These are phyloP conservation scores for Tilletia horrida DNA, from an alignment of 1,284 basidiomycete genomes.

Conservation along the genomic window DNA sequence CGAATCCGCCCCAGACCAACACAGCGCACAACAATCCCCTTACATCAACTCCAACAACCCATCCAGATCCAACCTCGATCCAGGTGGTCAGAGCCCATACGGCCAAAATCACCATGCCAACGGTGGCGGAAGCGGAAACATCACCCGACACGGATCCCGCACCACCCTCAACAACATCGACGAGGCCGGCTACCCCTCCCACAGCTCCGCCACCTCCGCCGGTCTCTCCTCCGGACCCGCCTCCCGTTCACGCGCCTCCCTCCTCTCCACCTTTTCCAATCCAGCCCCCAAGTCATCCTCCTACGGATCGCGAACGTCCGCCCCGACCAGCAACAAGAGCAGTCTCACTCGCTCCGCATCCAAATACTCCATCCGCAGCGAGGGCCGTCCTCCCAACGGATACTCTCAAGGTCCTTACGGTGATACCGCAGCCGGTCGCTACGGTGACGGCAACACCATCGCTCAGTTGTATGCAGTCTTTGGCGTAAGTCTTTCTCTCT, in stretches of 20 bases:
- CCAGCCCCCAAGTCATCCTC: constrained; percentile 24
- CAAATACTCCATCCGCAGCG: constrained; percentile 22
- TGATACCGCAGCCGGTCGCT: background rate
- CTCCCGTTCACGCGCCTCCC: constrained; percentile 9
- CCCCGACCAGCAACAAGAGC: constrained; percentile 18
- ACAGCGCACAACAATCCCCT: background rate
- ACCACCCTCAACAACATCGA: background rate
- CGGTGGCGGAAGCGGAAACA: background rate
- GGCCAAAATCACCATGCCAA: background rate
- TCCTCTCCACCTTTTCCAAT: constrained; percentile 33
- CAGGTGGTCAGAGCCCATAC: background rate
- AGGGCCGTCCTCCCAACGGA: background rate
- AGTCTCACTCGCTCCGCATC: constrained; percentile 21
- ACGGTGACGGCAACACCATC: constrained; percentile 52
- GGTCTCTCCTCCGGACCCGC: constrained; percentile 11
- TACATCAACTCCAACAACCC: constrained; percentile 5
- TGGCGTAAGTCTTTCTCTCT: constrained; percentile 35
- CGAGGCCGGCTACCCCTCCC: constrained; percentile 22
- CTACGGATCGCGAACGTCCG: constrained; percentile 25
- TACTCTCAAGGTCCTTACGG: constrained; percentile 19
- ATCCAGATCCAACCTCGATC: background rate
- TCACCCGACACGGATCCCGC: background rate
- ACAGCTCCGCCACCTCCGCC: background rate
- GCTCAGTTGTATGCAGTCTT: constrained; percentile 59
- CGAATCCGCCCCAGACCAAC: constrained; percentile 7